Base-by-base conservation (phyloP, 352 stramenopile genomes). In the Pilasporangium apinafurcum region DNA sequence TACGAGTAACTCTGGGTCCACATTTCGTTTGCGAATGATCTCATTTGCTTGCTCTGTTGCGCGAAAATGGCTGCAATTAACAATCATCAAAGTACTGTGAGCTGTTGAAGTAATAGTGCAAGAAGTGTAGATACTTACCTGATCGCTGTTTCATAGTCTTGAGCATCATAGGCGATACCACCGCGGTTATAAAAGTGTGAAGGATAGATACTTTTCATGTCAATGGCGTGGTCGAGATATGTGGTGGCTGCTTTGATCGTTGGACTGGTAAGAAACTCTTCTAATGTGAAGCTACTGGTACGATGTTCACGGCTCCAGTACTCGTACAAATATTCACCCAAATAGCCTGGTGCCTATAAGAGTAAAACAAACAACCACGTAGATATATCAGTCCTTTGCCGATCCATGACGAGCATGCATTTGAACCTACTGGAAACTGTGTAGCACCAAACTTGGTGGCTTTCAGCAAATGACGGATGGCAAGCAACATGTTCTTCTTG, bases 391-490 rank as follows among this genome's bases (percentile, higher is more conserved):
- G 30, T 7, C 17, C 25, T 6, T 14, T 10, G 18, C 16, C 18
- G 13, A 20, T n/a, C 8, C 42, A 37, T 14, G 13, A 36, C 37
- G 8, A 4, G 26, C 12, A 1, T 6, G 12, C n/a, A n/a, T n/a
- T n/a, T n/a, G n/a, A n/a, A 12, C 14, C 42, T 39, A 40, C 41
- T 21, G 53, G 37, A 21, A 65, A 62, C 9, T 51, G 18, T 8
- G 22, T 49, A 2, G 40, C 30, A 22, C 62, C 36, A 22, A 72
- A 37, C 25, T 67, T 26, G 5, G 49, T 35, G 47, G 71, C 37
- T 34, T 84, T 83, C 34, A 71, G 44, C 17, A 90, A 52, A 29
- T 85, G 72, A 0, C 68, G 66, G 32, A 79, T 59, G 4, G 61
- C 56, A n/a, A 73, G 57, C 3, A 86, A 48, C 14, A 37, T 25